Base-by-base conservation (phyloP, 2,329 filamentous ascomycete species). In the Colletotrichum spaethianum region DNA sequence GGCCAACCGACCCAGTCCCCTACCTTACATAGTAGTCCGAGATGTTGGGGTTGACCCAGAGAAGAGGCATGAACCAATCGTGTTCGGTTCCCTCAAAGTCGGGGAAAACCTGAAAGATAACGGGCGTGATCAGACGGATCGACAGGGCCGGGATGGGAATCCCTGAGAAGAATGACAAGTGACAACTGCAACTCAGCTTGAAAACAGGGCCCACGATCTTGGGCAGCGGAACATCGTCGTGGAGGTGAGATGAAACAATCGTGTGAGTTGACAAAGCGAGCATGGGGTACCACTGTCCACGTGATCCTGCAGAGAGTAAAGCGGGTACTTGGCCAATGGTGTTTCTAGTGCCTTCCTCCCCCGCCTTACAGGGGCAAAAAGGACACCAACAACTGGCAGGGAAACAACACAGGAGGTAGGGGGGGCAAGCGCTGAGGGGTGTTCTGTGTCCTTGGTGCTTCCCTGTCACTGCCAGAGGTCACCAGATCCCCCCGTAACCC, bases 301-400 rank as follows among this genome's bases (percentile, higher is more conserved):
- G 59, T 36, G 42, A 69, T 20, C 14, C 6, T 12, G 20, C 23
- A 18, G 31, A 36, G 18, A 63, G 23, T 44, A n/a, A 26, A 67
- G 42, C 55, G 36, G 64, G 38, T 52, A 63, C 12, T 48, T 14
- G 16, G 26, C 60, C 67, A 65, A 69, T 59, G 23, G 50, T 62
- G 63, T 53, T 48, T 67, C 57, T 50, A 67, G 63, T 33, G 63
- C 28, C 59, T 63, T 59, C 36, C 44, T 60, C 38, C 69, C 65
- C 65, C 64, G 63, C 68, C 64, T 68, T 59, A 18, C 48, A 52
- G 46, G 42, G 53, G 48, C 38, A 40, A 40, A 40, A 28, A 50
- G 42, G 67, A 56, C 63, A 44, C 40, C 33, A 48, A 36, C 40
- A 28, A 7, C 16, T 44, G 56, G 28, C 40, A 23, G 20, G 33